Percentiles rank a stretch among this genome's conserved stretches.
Conservation (phyloP, 1,139 yeast species). For the Pichia sp. region DNA sequence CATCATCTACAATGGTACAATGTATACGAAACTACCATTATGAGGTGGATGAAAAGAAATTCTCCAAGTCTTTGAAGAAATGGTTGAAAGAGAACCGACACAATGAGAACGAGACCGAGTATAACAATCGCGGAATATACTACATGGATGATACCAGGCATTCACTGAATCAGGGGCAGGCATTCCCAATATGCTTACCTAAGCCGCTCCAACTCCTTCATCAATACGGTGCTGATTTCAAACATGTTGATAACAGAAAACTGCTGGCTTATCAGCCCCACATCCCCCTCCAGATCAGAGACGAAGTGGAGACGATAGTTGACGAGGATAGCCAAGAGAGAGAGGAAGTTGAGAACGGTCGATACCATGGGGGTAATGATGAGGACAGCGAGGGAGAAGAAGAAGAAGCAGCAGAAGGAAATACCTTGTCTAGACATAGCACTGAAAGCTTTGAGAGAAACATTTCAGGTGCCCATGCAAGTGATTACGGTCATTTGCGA, state of each 20-base stretch:
- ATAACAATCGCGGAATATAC: constrained; percentile 24
- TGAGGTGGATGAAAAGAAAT: constrained; percentile 69
- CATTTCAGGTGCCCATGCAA: background rate
- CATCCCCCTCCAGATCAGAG: constrained; percentile 52
- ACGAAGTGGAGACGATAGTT: constrained; percentile 55
- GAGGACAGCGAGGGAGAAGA: constrained; percentile 13
- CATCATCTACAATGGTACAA: constrained; percentile 64
- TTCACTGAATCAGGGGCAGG: constrained; percentile 42
- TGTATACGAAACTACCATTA: constrained; percentile 72
- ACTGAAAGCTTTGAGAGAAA: constrained; percentile 11
- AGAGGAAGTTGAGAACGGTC: constrained; percentile 18
- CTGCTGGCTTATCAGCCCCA: constrained; percentile 54
- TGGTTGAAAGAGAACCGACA: constrained; percentile 22
- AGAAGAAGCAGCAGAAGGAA: constrained; percentile 6
- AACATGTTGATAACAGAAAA: constrained; percentile 36
- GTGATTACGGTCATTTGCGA: no score
- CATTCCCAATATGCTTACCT: constrained; percentile 51
- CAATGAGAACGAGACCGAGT: constrained; percentile 1
- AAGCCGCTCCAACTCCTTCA: constrained; percentile 51
- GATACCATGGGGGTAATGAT: constrained; percentile 5
- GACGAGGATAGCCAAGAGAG: constrained; percentile 34
- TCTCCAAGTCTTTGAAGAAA: constrained; percentile 41
- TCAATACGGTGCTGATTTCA: constrained; percentile 56
- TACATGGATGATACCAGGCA: constrained; percentile 32
- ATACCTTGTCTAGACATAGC: background rate